Evolutionary conservation across 1,139 yeast species (phyloP).

Genomic region (Blastobotrys serpentis): DNA sequence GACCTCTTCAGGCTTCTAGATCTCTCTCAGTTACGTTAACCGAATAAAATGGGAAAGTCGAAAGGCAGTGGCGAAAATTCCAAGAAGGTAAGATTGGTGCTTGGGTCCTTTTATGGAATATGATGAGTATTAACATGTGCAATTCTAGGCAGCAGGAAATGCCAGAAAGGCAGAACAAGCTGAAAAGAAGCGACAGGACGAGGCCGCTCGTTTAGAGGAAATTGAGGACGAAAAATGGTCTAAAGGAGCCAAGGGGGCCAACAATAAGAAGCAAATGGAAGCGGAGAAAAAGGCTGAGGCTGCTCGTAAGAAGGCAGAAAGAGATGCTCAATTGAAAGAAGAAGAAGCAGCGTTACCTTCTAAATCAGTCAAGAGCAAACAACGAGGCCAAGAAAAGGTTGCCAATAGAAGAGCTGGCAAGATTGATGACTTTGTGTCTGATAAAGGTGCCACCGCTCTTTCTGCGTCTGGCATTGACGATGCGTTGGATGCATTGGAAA

Average conservation of each 20-base stretch:
- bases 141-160: constrained; percentile 58
- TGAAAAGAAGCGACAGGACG: constrained; percentile 58
- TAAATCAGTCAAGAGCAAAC: constrained; percentile 53
- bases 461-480: constrained; percentile 74
- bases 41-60: constrained; percentile 52
- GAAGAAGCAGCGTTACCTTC: constrained; percentile 65
- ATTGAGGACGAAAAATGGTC: constrained; percentile 69
- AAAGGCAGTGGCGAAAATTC: constrained; percentile 53
- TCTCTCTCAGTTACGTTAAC: neutral
- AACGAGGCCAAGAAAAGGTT: constrained; percentile 70
- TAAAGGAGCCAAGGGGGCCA: constrained; percentile 68
- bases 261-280: constrained; percentile 62
- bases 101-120: too few species aligned
- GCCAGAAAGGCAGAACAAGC: constrained; percentile 71
- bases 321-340: constrained; percentile 49
- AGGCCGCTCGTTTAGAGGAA: constrained; percentile 47
- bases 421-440: constrained; percentile 49
- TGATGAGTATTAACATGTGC: neutral
- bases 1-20: too few species aligned
- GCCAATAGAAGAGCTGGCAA: constrained; percentile 64
- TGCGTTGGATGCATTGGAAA: constrained; percentile 73
- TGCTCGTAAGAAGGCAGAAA: constrained; percentile 43
- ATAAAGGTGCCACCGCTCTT: constrained; percentile 47
- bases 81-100: constrained; percentile 45
- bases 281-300: constrained; percentile 43